Percentiles rank a stretch among this genome's conserved stretches.
phyloP scores from a whole-genome alignment of 1,284 basidiomycete genomes.

The Ceratobasidium sp. region DNA sequence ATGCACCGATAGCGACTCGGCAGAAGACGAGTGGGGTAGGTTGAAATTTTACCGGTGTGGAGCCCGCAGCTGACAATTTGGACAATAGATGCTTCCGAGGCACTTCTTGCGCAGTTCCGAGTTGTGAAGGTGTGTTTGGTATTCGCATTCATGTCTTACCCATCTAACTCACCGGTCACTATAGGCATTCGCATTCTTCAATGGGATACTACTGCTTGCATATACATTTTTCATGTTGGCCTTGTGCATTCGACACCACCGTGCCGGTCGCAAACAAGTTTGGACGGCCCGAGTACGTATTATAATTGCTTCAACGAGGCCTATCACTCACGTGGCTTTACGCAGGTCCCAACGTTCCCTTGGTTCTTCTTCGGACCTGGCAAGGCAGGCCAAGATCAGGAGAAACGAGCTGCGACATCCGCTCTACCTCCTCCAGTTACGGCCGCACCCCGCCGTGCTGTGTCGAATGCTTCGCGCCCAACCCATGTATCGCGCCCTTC shows the following conservation, averaged over 20 bases:
- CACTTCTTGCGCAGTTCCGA: conserved; percentile 80
- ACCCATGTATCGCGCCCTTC: conserved; percentile 31
- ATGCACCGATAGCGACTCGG: conserved; percentile 65
- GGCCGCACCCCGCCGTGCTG: conserved; percentile 30
- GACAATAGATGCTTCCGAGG: conserved; percentile 65
- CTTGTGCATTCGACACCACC: conserved; percentile 68
- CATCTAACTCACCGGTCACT: conserved; percentile 50
- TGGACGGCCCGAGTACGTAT: conserved; percentile 63
- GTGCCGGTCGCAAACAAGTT: conserved; percentile 69
- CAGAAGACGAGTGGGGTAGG: conserved; percentile 43
- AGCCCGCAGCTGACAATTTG: conserved; percentile 1
- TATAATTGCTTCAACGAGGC: conserved; percentile 23
- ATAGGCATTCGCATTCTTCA: conserved; percentile 77
- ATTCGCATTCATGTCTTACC: neutral
- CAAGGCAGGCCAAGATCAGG: conserved; percentile 23
- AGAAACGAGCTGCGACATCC: conserved; percentile 30
- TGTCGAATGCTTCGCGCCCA: conserved; percentile 13
- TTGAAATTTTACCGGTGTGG: neutral
- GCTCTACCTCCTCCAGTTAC: conserved; percentile 41
- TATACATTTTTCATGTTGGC: conserved; percentile 66
- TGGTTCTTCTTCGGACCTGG: conserved; percentile 58
- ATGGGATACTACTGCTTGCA: conserved; percentile 67
- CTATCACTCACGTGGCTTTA: conserved; percentile 20
- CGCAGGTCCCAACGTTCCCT: conserved; percentile 65
- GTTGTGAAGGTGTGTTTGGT: conserved; percentile 45